Evolutionary conservation across 2,329 filamentous ascomycete species (phyloP), one percentile per base, ranked within the genome.

Genomic region (Cytospora schulzeri): DNA sequence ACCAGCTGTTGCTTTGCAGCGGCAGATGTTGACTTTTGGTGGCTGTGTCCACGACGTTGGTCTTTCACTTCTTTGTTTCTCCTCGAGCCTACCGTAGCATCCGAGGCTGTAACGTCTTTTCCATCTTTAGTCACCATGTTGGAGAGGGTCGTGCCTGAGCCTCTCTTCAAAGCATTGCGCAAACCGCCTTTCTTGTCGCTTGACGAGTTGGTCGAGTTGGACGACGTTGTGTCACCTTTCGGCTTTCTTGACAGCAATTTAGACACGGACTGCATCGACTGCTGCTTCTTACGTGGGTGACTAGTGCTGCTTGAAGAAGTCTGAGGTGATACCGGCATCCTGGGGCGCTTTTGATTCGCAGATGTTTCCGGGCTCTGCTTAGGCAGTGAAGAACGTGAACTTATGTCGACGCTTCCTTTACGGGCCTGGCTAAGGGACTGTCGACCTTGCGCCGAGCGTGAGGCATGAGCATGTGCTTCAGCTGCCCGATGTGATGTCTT

Each of bases 151-250:
- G 81, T 78, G 26, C 77, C 76, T 8, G 80, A 75, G 2, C 82
- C 77, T 63, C 82, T 83, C 62, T 77, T 83, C n/a, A 88, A 72
- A 4, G 78, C 84, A 61, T 81, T 80, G 41, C 82, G 80, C 51
- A 87, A 73, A 1, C 80, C 75, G 1, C 73, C 70, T 65, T 76
- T 83, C 69, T 81, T 85, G 55, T 84, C 82, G 12, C 64, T 57
- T 0, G 65, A 28, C 45, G 68, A 29, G 29, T 73, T 76, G 15
- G 56, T 45, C 9, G 64, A 56, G 9, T 12, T 48, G 12, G 62
- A 31, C n/a, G 67, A 14, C 8, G 53, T 56, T 2, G 50, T n/a
- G 9, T 69, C 64, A 24, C 68, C 51, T 66, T 73, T 76, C 55
- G 66, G 48, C 58, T 71, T 78, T 56, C 76, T 78, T 2, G 72